Evolutionary conservation across 1,284 basidiomycete genomes (phyloP).

Genomic region (Malassezia caprae): DNA sequence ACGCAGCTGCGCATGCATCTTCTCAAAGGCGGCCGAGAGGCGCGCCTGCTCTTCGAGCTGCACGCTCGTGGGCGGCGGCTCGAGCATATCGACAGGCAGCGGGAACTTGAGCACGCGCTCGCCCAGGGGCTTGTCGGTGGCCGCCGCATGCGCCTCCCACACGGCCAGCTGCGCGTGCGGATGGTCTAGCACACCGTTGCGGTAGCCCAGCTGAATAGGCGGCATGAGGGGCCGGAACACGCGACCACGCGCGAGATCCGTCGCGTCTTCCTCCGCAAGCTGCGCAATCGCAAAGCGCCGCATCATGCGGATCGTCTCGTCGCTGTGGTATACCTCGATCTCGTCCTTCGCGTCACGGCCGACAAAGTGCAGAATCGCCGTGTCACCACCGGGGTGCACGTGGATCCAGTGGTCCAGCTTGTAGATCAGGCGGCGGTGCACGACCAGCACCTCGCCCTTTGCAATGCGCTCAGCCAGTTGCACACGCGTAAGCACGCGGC

Average conservation of each 20-base stretch:
- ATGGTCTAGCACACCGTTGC: conserved; percentile 38
- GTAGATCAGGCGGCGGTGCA: conserved; percentile 68
- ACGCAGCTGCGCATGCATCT: conserved; percentile 64
- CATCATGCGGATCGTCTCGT: conserved; percentile 58
- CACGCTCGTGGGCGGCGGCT: conserved; percentile 49
- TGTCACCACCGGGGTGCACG: conserved; percentile 76
- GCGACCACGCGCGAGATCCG: conserved; percentile 23
- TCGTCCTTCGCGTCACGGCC: conserved; percentile 91
- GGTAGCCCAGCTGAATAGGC: conserved; percentile 69
- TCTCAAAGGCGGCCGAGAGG: conserved; percentile 69
- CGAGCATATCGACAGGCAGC: conserved; percentile 39
- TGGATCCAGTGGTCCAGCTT: conserved; percentile 72
- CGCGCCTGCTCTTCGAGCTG: conserved; percentile 58
- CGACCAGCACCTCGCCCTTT: conserved; percentile 58
- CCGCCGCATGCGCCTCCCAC: conserved; percentile 19
- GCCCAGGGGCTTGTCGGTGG: conserved; percentile 2
- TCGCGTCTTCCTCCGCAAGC: conserved; percentile 55
- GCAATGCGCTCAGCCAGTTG: conserved; percentile 39
- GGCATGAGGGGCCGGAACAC: conserved; percentile 76
- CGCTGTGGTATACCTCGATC: conserved; percentile 79
- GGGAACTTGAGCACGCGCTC: conserved; percentile 30
- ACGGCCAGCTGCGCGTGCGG: conserved; percentile 38
- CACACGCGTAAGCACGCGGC: conserved; percentile 25
- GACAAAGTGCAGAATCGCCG: conserved; percentile 86
- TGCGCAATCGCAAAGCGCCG: conserved; percentile 64